A percentile compares a stretch with the other conserved stretches of the same genome.
These are phyloP conservation scores for Mucor ambiguus DNA, from an alignment of 371 early-diverging fungal genomes.

Conservation along the genomic window DNA sequence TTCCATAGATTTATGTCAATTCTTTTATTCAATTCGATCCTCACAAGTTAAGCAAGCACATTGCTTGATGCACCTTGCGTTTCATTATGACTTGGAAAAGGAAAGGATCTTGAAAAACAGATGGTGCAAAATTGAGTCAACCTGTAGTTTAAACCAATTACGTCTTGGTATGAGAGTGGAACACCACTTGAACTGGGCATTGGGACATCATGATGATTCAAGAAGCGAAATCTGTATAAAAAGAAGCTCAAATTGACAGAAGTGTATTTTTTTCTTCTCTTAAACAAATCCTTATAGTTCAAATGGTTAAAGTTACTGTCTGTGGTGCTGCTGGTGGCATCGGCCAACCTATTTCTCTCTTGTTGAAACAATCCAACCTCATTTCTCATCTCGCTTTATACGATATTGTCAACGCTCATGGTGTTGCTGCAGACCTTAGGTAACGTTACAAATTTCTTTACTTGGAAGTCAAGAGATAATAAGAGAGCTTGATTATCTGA, in stretches of 20 bases:
- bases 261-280: not conserved
- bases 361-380: conserved; percentile 73
- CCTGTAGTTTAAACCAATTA: not conserved
- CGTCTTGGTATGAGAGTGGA: not conserved
- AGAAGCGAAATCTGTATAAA: conserved; percentile 3
- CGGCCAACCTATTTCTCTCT: conserved; percentile 85
- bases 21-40: too few relatives aligned
- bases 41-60: too few relatives aligned
- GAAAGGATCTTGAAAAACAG: not conserved
- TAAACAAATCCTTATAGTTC: not conserved
- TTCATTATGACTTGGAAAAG: not conserved
- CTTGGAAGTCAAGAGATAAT: not conserved
- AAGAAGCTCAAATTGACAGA: not conserved
- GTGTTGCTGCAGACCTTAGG: conserved; percentile 75
- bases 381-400: conserved; percentile 68
- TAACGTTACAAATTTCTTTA: conserved; percentile 8
- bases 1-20: not conserved
- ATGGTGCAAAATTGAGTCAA: conserved; percentile 3
- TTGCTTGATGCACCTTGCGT: not conserved
- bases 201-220: not conserved
- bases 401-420: conserved; percentile 74
- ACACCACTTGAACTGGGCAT: not conserved
- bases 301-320: conserved; percentile 73
- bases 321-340: conserved; percentile 89
- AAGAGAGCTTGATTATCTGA: not conserved